A percentile compares a stretch with the other conserved stretches of the same genome.
Conservation (phyloP, 2,329 filamentous ascomycete species). For the Trichothecium roseum region DNA sequence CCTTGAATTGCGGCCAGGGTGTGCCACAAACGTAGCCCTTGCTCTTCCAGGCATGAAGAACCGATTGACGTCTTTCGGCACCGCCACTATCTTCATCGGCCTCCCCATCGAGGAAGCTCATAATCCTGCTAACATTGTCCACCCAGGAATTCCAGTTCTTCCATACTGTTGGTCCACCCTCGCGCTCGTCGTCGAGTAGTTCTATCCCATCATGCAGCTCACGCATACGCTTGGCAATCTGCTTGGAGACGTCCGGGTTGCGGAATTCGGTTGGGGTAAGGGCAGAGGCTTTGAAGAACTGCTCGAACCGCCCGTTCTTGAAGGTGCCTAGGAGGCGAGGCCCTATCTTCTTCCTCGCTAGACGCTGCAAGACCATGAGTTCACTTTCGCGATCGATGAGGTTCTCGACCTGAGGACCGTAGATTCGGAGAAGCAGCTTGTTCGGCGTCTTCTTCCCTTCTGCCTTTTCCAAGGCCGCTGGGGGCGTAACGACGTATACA, state of each 20-base stretch:
- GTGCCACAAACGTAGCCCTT: constrained; percentile 71
- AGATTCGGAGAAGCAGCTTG: constrained; percentile 82
- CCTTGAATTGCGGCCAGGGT: constrained; percentile 69
- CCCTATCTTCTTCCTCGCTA: constrained; percentile 87
- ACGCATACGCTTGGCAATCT: constrained; percentile 95
- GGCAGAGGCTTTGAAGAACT: constrained; percentile 79
- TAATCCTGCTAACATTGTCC: constrained; percentile 49
- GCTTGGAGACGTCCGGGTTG: constrained; percentile 70
- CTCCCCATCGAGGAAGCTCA: constrained; percentile 47
- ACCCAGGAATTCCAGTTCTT: constrained; percentile 94
- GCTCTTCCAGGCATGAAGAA: constrained; percentile 50
- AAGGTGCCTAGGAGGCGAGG: constrained; percentile 87
- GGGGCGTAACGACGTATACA: constrained; percentile 87
- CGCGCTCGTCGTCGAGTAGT: constrained; percentile 65
- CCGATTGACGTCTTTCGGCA: constrained; percentile 12
- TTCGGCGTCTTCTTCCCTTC: constrained; percentile 35
- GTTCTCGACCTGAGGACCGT: constrained; percentile 90
- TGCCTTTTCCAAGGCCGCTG: constrained; percentile 41
- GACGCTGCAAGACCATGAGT: constrained; percentile 70
- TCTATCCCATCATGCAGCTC: constrained; percentile 93
- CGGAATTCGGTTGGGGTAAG: constrained; percentile 69
- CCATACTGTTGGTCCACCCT: constrained; percentile 74
- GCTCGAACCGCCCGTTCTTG: constrained; percentile 87
- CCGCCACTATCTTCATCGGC: constrained; percentile 31
- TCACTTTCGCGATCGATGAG: constrained; percentile 91